phyloP scores from a whole-genome alignment of 2,329 filamentous ascomycete genomes.

The Uncinocarpus reesii region DNA sequence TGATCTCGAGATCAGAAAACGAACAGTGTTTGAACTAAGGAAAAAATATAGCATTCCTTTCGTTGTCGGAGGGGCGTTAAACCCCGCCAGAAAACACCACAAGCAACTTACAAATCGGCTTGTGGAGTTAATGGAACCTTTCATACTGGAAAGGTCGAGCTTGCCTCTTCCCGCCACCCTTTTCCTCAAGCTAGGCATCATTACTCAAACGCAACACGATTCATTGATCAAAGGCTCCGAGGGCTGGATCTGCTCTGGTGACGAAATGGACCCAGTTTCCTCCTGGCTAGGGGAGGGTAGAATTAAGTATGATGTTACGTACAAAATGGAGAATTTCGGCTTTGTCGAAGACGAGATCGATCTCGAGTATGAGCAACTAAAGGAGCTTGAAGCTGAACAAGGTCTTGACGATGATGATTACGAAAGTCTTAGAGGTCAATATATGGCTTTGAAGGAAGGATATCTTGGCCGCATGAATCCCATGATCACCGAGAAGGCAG shows the following conservation, averaged over 20 bases:
- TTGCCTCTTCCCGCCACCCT: slow-evolving; percentile 45
- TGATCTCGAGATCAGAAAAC: slow-evolving; percentile 53
- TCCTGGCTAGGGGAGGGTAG: slow-evolving; percentile 50
- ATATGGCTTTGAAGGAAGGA: slow-evolving; percentile 35
- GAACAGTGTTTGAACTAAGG: slow-evolving; percentile 56
- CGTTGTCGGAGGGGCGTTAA: slow-evolving; percentile 34
- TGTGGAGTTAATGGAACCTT: slow-evolving; percentile 34
- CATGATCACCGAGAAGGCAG: slow-evolving; percentile 26
- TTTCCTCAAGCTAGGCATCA: slow-evolving; percentile 46
- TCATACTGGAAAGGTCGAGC: slow-evolving; percentile 28
- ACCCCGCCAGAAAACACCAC: slow-evolving; percentile 34
- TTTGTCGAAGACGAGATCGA: slow-evolving; percentile 52
- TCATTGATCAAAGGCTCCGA: slow-evolving; percentile 47
- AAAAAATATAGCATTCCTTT: slow-evolving; percentile 24
- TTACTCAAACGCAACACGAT: slow-evolving; percentile 53
- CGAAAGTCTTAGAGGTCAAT: slow-evolving; percentile 43
- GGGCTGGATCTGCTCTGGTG: slow-evolving; percentile 33
- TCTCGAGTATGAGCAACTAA: slow-evolving; percentile 50
- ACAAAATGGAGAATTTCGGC: slow-evolving; percentile 41
- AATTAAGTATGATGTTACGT: slow-evolving; percentile 36
- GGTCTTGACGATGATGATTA: slow-evolving; percentile 45
- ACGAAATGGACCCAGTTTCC: slow-evolving; percentile 33
- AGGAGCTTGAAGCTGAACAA: slow-evolving; percentile 51
- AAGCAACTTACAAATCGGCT: slow-evolving; percentile 37
- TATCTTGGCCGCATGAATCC: slow-evolving; percentile 23